Evolutionary conservation across 345 rosid genomes (phyloP).

Genomic region (Fremontodendron californicum): DNA sequence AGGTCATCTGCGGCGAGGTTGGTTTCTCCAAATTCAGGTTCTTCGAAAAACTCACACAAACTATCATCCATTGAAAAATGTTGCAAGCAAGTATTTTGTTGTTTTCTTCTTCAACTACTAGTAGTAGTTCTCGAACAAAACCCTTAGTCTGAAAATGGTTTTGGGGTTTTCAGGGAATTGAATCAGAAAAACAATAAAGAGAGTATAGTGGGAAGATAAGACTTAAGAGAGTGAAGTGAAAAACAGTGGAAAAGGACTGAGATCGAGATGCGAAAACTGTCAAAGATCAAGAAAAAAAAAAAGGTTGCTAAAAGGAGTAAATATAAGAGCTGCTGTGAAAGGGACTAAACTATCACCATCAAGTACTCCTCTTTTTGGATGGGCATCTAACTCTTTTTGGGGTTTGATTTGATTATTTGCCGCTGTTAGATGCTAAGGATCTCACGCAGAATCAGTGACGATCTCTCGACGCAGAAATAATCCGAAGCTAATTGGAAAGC

Average conservation of each 20-base stretch:
- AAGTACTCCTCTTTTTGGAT: not conserved
- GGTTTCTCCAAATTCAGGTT: constrained; percentile 45
- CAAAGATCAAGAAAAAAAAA: constrained; percentile 25
- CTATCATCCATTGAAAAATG: constrained; percentile 32
- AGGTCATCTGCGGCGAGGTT: constrained; percentile 57
- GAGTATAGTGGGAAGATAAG: too few species aligned
- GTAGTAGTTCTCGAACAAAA: constrained; percentile 16
- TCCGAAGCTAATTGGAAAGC: too few species aligned
- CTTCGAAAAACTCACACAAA: constrained; percentile 45
- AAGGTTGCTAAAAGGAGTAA: constrained; percentile 12
- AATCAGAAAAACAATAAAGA: not conserved
- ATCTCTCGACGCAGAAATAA: too few species aligned
- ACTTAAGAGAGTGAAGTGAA: constrained; percentile 15
- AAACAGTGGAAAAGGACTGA: not conserved
- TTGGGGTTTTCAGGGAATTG: not conserved
- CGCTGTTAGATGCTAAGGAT: constrained; percentile 3
- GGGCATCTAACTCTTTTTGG: not conserved
- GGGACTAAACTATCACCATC: constrained; percentile 72
- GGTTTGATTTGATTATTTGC: not conserved
- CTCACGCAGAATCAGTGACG: too few species aligned
- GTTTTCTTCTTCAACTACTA: too few species aligned
- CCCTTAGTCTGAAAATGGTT: not conserved
- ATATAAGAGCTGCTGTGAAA: constrained; percentile 27
- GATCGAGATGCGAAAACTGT: constrained; percentile 2
- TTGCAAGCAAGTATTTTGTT: not conserved